Evolutionary conservation across 495 filamentous ascomycete species (phyloP).

Genomic region (Lichenothelia convexa): DNA sequence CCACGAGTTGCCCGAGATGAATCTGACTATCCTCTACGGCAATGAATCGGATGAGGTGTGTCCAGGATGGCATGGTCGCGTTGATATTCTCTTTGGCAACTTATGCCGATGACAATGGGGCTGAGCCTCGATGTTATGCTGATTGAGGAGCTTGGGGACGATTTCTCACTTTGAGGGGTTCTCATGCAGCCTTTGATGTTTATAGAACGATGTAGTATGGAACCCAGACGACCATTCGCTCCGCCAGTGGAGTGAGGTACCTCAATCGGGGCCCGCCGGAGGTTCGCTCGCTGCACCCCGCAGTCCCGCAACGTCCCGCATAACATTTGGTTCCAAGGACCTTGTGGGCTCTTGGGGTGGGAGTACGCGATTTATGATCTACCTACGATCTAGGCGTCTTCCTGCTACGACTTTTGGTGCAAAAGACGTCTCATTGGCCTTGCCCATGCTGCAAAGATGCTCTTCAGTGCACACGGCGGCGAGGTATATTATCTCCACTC

Average conservation of each 20-base stretch:
- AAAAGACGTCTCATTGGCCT: no score
- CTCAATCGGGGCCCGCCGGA: no score
- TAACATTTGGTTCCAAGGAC: no score
- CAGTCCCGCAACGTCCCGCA: no score
- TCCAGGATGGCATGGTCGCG: slow-evolving; percentile 20
- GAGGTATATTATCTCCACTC: no score
- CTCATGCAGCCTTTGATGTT: background rate
- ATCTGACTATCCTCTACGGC: slow-evolving; percentile 25
- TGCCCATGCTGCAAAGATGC: no score
- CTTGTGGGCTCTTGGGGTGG: no score
- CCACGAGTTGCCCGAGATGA: slow-evolving; percentile 25
- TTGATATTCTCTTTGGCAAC: background rate
- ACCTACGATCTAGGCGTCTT: no score
- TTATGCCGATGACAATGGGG: background rate
- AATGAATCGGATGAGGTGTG: slow-evolving; percentile 28
- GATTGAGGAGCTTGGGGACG: background rate
- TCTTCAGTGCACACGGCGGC: no score
- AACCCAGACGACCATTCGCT: background rate
- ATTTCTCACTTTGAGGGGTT: background rate
- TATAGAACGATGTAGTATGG: background rate
- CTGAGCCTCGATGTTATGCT: background rate
- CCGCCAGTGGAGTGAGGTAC: background rate
- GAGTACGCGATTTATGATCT: no score
- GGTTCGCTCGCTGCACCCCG: no score
- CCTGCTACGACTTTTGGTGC: no score